Conservation (phyloP, 176 grass and related monocot genomes). For the Olyra latifolia region DNA sequence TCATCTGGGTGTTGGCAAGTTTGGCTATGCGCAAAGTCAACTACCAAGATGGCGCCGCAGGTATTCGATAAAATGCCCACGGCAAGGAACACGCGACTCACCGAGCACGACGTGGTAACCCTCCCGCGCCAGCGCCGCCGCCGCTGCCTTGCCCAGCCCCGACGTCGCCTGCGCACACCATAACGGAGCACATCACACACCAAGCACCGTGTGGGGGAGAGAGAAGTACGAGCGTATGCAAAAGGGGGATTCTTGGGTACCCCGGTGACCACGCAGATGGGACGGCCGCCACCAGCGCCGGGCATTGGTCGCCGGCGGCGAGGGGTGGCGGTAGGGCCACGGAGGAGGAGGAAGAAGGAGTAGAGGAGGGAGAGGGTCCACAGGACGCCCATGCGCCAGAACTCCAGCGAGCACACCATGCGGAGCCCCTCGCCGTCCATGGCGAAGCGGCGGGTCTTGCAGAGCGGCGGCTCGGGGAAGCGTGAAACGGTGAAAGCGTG, state of each 20-base stretch:
- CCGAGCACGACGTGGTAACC: constrained; percentile 80
- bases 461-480: not conserved
- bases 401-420: constrained; percentile 57
- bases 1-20: too few species aligned
- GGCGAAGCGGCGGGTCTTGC: not conserved
- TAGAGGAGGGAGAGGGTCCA: constrained; percentile 67
- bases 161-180: constrained; percentile 61
- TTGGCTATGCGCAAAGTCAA: not conserved
- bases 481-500: too few species aligned
- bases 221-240: not conserved
- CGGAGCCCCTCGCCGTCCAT: constrained; percentile 53
- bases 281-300: not conserved
- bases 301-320: not conserved
- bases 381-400: constrained; percentile 81
- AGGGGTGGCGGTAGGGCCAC: not conserved
- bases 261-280: constrained; percentile 81
- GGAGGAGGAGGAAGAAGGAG: constrained; percentile 58
- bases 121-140: constrained; percentile 58
- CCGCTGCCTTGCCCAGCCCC: constrained; percentile 66
- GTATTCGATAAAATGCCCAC: constrained; percentile 28
- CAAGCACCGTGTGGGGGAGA: too few species aligned
- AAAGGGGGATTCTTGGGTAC: constrained; percentile 10
- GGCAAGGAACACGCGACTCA: constrained; percentile 25
- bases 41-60: not conserved
- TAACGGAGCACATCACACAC: not conserved